phyloP scores from a whole-genome alignment of 2,329 filamentous ascomycete species.

The Cercospora berteroae region DNA sequence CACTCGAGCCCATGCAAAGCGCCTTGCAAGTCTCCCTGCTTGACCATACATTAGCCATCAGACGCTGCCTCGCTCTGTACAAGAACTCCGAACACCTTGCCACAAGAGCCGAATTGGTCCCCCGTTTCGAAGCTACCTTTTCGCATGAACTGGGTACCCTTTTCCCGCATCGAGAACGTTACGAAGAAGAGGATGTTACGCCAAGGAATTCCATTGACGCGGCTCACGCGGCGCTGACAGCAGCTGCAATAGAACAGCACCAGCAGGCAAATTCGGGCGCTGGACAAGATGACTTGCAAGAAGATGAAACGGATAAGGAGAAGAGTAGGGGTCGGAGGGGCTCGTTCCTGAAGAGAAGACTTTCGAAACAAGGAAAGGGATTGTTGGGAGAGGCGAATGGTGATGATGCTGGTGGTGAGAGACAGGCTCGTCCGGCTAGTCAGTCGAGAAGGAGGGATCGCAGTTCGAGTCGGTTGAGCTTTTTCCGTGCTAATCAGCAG shows the following conservation, averaged over 20 bases:
- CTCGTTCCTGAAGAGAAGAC: slow-evolving; percentile 37
- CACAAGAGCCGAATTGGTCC: slow-evolving; percentile 37
- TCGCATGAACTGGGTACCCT: slow-evolving; percentile 44
- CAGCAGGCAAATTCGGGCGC: slow-evolving; percentile 11
- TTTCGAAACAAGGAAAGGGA: slow-evolving; percentile 25
- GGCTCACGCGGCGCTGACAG: slow-evolving; percentile 11
- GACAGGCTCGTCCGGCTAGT: slow-evolving; percentile 20
- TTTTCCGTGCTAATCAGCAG: slow-evolving; percentile 24
- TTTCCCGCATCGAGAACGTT: slow-evolving; percentile 35
- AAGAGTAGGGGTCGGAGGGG: slow-evolving; percentile 18
- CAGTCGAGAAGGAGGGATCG: slow-evolving; percentile 25
- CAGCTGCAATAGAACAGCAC: slow-evolving; percentile 13
- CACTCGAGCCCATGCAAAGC: slow-evolving; percentile 61
- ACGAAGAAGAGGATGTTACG: slow-evolving; percentile 26
- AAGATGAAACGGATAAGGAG: slow-evolving; percentile 11
- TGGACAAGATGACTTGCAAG: slow-evolving; percentile 5
- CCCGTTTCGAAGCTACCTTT: slow-evolving; percentile 47
- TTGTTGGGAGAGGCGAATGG: slow-evolving; percentile 19
- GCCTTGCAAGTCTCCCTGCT: slow-evolving; percentile 81
- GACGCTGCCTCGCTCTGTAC: slow-evolving; percentile 69
- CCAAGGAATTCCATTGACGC: slow-evolving; percentile 27
- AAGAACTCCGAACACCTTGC: slow-evolving; percentile 60
- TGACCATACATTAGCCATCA: slow-evolving; percentile 85
- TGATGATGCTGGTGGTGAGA: slow-evolving; percentile 28
- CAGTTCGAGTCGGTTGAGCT: slow-evolving; percentile 30